Conservation (phyloP, 352 stramenopile species). For the Phytophthora multivora region DNA sequence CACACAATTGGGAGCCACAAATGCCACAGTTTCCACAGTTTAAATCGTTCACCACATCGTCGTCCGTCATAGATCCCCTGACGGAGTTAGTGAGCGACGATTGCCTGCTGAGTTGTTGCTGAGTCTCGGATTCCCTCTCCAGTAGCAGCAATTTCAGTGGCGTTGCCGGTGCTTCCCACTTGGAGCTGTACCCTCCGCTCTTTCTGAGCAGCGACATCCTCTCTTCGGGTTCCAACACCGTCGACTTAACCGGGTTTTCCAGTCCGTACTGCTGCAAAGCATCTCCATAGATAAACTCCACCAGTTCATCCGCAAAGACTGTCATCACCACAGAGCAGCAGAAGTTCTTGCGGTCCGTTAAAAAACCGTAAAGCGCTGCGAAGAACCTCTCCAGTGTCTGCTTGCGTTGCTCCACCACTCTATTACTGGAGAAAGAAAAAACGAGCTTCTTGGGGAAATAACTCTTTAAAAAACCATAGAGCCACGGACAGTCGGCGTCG, state of each 20-base stretch:
- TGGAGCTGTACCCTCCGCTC: conserved; percentile 11
- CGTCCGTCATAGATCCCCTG: conserved; percentile 31
- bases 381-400: conserved; percentile 68
- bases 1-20: conserved; percentile 51
- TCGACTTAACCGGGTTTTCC: conserved; percentile 28
- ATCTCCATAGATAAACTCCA: conserved; percentile 73
- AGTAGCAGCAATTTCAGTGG: conserved; percentile 12
- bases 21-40: conserved; percentile 35
- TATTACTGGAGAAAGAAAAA: conserved; percentile 52
- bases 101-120: conserved; percentile 4
- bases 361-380: conserved; percentile 52
- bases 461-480: conserved; percentile 77
- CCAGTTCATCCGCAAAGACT: conserved; percentile 47
- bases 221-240: not conserved
- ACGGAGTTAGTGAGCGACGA: conserved; percentile 30
- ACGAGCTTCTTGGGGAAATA: conserved; percentile 78
- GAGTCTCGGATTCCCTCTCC: not conserved
- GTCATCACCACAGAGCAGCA: conserved; percentile 47
- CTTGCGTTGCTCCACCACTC: conserved; percentile 50
- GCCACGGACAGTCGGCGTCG: conserved; percentile 68
- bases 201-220: conserved; percentile 5
- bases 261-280: conserved; percentile 53
- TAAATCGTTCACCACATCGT: conserved; percentile 31
- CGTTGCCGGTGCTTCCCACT: conserved; percentile 18
- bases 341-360: conserved; percentile 69